Conservation (phyloP, 257 asterid genomes). For the Petrea volubilis region DNA sequence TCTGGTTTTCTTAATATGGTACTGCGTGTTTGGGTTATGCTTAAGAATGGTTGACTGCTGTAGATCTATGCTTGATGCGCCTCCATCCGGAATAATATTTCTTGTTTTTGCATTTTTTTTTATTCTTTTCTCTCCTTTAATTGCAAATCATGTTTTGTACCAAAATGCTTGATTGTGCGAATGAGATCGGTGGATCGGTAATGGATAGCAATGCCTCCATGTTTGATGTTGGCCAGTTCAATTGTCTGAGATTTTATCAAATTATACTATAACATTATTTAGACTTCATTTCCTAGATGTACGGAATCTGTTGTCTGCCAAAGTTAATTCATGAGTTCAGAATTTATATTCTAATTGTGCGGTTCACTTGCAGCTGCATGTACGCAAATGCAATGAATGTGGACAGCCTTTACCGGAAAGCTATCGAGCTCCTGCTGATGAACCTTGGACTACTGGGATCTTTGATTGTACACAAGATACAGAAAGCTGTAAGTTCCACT, state of each 20-base stretch:
- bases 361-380: constrained; percentile 61
- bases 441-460: constrained; percentile 95
- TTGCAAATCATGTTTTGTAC: background rate
- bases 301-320: background rate
- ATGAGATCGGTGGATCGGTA: no score
- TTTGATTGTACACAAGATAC: constrained; percentile 80
- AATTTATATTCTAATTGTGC: constrained; percentile 10
- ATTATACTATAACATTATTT: background rate
- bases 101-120: background rate
- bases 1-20: background rate
- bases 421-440: constrained; percentile 89
- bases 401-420: constrained; percentile 98
- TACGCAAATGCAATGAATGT: constrained; percentile 87
- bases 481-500: constrained; percentile 76
- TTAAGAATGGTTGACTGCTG: background rate
- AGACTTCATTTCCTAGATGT: background rate
- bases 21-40: background rate
- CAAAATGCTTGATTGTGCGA: background rate
- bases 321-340: background rate
- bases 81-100: background rate
- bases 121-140: background rate
- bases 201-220: background rate
- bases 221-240: background rate
- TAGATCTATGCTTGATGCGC: constrained; percentile 19
- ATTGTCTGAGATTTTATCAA: background rate